phyloP scores from a whole-genome alignment of 768 basidiomycete genomes.

The Tremella yokohamensis region DNA sequence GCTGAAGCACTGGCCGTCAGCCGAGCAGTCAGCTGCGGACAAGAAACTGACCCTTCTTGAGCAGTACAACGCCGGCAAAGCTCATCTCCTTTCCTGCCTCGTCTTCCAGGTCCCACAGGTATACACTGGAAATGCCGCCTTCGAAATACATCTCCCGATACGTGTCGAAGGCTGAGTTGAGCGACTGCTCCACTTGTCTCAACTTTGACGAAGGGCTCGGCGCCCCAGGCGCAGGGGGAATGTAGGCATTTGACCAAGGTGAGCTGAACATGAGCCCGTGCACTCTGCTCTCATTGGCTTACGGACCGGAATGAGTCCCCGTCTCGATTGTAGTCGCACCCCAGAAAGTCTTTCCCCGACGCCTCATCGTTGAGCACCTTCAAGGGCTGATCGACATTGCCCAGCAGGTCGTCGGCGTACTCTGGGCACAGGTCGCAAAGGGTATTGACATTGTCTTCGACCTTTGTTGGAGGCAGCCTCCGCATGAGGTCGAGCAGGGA shows the following conservation, averaged over 20 bases:
- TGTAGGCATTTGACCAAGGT: slow-evolving; percentile 97
- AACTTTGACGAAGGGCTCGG: slow-evolving; percentile 78
- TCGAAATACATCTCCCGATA: slow-evolving; percentile 99
- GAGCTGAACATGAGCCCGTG: slow-evolving; percentile 60
- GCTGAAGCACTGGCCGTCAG: not conserved
- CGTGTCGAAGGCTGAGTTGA: slow-evolving; percentile 95
- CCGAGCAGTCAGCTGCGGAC: not conserved
- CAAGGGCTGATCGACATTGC: slow-evolving; percentile 91
- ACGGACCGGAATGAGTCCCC: slow-evolving; percentile 79
- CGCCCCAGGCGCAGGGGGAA: slow-evolving; percentile 82
- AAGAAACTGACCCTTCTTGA: slow-evolving; percentile 76
- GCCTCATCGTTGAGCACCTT: slow-evolving; percentile 69
- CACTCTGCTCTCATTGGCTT: slow-evolving; percentile 35
- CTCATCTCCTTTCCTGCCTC: slow-evolving; percentile 57
- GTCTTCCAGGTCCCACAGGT: slow-evolving; percentile 96
- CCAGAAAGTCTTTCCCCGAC: slow-evolving; percentile 81
- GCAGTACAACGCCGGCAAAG: slow-evolving; percentile 91
- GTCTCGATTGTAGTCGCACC: slow-evolving; percentile 89
- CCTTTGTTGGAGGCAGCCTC: slow-evolving; percentile 84
- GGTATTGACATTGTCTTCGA: slow-evolving; percentile 78
- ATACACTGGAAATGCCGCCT: slow-evolving; percentile 94
- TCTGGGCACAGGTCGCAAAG: slow-evolving; percentile 83
- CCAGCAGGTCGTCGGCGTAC: slow-evolving; percentile 88
- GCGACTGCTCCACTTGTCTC: slow-evolving; percentile 83
- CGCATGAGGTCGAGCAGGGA: slow-evolving; percentile 95